Percentiles rank a stretch among this genome's conserved stretches.
Conservation (phyloP, 164 flowering plant genomes). For the grape (Vitis vinifera) region DNA sequence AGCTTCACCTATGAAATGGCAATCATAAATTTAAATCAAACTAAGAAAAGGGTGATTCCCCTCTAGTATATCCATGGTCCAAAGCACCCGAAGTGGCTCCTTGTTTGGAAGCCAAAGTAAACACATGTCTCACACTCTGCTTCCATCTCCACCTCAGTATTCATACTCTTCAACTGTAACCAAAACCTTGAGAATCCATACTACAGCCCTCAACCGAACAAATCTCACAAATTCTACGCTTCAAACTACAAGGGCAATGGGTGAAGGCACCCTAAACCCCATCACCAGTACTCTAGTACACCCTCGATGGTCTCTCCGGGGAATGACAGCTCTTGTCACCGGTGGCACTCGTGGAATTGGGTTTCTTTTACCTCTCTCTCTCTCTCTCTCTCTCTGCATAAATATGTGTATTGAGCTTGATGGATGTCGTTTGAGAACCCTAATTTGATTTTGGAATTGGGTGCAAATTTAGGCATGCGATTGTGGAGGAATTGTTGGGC, state of each 20-base stretch:
- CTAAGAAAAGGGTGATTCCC: too few species aligned
- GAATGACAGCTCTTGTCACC: slow-evolving; percentile 36
- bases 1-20: too few species aligned
- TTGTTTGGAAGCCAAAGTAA: too few species aligned
- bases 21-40: too few species aligned
- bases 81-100: too few species aligned
- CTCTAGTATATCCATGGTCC: too few species aligned
- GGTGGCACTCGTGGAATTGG: slow-evolving; percentile 40
- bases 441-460: not conserved
- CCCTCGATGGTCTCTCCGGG: slow-evolving; percentile 32
- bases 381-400: too few species aligned
- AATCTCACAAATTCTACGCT: not conserved
- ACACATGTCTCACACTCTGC: too few species aligned
- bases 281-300: not conserved
- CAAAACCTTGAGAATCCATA: too few species aligned
- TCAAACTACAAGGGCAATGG: not conserved
- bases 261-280: not conserved
- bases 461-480: slow-evolving; percentile 23
- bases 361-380: slow-evolving; percentile 7
- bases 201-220: not conserved
- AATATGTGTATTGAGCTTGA: not conserved
- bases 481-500: slow-evolving; percentile 37
- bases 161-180: too few species aligned
- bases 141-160: too few species aligned
- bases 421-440: not conserved